phyloP scores from a whole-genome alignment of 2,329 filamentous ascomycete genomes.

The Colletotrichum viniferum region DNA sequence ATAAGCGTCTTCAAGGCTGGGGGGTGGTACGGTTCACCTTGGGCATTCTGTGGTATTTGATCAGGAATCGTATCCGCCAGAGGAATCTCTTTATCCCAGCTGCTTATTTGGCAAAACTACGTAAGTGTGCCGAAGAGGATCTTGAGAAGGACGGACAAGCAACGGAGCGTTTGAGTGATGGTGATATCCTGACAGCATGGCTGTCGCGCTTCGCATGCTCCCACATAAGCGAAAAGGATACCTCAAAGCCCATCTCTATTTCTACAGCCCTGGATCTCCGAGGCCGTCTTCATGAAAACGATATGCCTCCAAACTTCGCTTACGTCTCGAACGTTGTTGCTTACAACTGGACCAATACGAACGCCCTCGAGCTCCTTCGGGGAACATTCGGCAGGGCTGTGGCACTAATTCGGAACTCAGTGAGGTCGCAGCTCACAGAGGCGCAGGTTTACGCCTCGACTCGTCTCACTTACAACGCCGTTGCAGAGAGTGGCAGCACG shows the following conservation, averaged over 20 bases:
- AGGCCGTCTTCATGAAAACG: not conserved
- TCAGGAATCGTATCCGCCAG: constrained; percentile 11
- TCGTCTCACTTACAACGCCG: constrained; percentile 2
- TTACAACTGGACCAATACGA: constrained; percentile 14
- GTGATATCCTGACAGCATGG: constrained; percentile 12
- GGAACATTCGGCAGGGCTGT: not conserved
- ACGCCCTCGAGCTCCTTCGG: not conserved
- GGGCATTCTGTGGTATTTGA: constrained; percentile 5
- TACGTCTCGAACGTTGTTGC: constrained; percentile 11
- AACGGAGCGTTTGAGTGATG: not conserved
- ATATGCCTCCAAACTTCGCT: not conserved
- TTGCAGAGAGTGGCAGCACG: constrained; percentile 11
- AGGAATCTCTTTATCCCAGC: constrained; percentile 25
- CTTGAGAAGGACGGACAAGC: not conserved
- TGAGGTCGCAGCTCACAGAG: not conserved
- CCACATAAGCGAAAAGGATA: not conserved
- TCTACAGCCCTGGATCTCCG: constrained; percentile 13
- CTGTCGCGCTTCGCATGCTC: constrained; percentile 7
- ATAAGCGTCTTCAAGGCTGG: not conserved
- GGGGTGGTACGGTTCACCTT: constrained; percentile 1
- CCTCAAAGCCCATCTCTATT: not conserved
- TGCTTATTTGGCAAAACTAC: not conserved
- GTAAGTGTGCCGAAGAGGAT: not conserved
- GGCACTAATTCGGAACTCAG: not conserved
- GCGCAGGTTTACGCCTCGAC: constrained; percentile 8